Base-by-base conservation (phyloP, 805 yeast genomes). In the Candida ulmi region DNA sequence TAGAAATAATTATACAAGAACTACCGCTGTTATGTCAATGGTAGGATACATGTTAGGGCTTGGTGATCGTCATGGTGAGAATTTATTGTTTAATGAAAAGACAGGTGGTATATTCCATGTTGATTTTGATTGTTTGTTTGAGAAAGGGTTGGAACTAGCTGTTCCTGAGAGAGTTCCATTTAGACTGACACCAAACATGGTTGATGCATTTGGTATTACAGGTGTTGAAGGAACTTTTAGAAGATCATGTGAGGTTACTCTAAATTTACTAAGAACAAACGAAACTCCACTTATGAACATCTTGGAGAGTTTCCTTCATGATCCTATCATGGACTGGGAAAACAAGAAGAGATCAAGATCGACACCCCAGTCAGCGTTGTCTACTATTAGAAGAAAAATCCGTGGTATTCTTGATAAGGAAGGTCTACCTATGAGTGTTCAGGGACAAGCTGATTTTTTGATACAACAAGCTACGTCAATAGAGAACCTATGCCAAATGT, bases 21-120 rank as follows among this genome's bases (percentile, higher is more conserved):
- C 96, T 0, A 69, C 84, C 21, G 96, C 97, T 0, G 98, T 91
- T 0, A 93, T 95, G 99, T 88, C 97, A 0, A 88, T 93, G 69
- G 95, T 91, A 5, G 99, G 99, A 0, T 87, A 86, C 57, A 78
- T 93, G 34, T 69, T 93, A 21, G 99, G 99, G 8, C 70, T 93
- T 36, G 99, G 99, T 18, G 99, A 93, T 61, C 71, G 99, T 30
- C 99, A 93, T 57, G 84, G 96, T 50, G 99, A 93, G 55, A 93
- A 93, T 54, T 77, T 93, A 17, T 62, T 93, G 39, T 65, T 91
- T 29, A 74, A 80, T 51, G 81, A 82, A 44, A 74, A 70, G 31
- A 74, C 80, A 4, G 99, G 99, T 1, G 78, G 78, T 8, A 77
- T 88, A 0, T 62, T 93, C 45, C 99, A 93, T 59, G 97, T 93